phyloP scores from a whole-genome alignment of 441 rosid genomes.

The Theobroma grandiflorum region DNA sequence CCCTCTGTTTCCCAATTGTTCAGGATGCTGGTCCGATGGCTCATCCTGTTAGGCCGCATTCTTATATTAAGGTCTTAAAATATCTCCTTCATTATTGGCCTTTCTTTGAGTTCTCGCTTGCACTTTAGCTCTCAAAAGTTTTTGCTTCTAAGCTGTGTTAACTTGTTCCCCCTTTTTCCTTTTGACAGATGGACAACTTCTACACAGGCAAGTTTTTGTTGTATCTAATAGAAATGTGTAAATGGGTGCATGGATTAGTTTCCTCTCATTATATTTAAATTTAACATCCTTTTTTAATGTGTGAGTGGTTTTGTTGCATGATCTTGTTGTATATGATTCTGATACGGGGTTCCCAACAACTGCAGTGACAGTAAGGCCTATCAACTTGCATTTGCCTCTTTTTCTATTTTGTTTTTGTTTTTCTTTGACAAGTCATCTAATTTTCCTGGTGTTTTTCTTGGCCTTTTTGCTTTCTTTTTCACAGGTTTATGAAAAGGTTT shows the following conservation, averaged over 20 bases:
- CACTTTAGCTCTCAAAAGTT: conserved; percentile 9
- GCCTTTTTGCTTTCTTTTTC: conserved; percentile 35
- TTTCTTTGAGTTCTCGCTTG: not conserved
- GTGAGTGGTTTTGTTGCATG: conserved; percentile 21
- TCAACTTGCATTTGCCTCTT: conserved; percentile 6
- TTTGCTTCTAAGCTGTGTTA: conserved; percentile 28
- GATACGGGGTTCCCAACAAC: conserved; percentile 35
- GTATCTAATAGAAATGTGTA: conserved; percentile 15
- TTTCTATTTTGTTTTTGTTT: conserved; percentile 6
- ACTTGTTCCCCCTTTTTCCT: conserved; percentile 25
- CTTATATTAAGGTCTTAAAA: conserved; percentile 88
- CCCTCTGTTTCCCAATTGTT: conserved; percentile 19
- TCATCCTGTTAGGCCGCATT: conserved; percentile 98
- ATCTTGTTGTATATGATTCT: conserved; percentile 36
- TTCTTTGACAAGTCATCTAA: conserved; percentile 27
- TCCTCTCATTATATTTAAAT: conserved; percentile 18
- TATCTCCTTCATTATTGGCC: conserved; percentile 20
- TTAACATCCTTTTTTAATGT: conserved; percentile 28
- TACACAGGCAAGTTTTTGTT: conserved; percentile 82
- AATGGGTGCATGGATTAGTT: conserved; percentile 6
- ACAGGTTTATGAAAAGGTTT: conserved; percentile 98
- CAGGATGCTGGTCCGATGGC: conserved; percentile 99
- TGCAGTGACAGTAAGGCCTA: conserved; percentile 79
- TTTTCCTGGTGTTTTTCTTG: conserved; percentile 29
- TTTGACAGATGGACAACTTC: conserved; percentile 96